A percentile compares a stretch with the other conserved stretches of the same genome.
These are phyloP conservation scores for Maudiozyma turicensis DNA, from an alignment of 805 yeast species.

Conservation along the genomic window DNA sequence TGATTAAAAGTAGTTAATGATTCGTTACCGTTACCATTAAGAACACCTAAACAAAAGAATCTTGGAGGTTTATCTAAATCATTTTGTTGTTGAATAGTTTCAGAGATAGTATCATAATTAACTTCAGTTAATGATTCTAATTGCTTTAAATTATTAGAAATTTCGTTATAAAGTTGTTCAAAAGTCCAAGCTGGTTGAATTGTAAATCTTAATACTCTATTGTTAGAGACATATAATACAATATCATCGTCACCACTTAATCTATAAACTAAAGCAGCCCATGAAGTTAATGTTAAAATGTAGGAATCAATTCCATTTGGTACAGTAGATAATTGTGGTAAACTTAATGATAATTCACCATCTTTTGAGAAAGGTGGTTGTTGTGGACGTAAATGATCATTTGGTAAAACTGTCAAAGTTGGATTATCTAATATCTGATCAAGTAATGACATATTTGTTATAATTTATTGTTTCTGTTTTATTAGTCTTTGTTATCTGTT, in stretches of 20 bases:
- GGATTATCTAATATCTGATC: slow-evolving; percentile 51
- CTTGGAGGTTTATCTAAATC: slow-evolving; percentile 51
- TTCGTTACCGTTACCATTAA: slow-evolving; percentile 35
- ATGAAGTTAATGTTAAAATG: slow-evolving; percentile 50
- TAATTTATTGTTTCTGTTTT: background rate
- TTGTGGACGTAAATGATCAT: slow-evolving; percentile 73
- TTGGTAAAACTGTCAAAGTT: slow-evolving; percentile 79
- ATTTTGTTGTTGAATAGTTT: slow-evolving; percentile 39
- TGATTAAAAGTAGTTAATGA: slow-evolving; percentile 28
- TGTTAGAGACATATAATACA: slow-evolving; percentile 46
- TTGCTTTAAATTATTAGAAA: slow-evolving; percentile 33
- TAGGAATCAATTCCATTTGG: slow-evolving; percentile 31
- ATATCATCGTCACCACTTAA: slow-evolving; percentile 93
- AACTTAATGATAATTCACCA: slow-evolving; percentile 30
- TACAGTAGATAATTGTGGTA: slow-evolving; percentile 24
- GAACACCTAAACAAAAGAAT: slow-evolving; percentile 39
- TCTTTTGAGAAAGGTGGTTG: slow-evolving; percentile 62
- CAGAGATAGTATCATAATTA: slow-evolving; percentile 48
- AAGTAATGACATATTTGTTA: slow-evolving; percentile 6
- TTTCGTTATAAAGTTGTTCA: slow-evolving; percentile 36
- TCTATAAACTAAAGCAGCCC: slow-evolving; percentile 63
- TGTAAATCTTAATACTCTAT: slow-evolving; percentile 49
- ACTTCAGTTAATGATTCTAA: slow-evolving; percentile 23
- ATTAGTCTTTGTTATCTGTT: background rate
- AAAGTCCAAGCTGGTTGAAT: slow-evolving; percentile 50